Evolutionary conservation across 768 basidiomycete species (phyloP).

Genomic region (Phaeotremella skinneri): DNA sequence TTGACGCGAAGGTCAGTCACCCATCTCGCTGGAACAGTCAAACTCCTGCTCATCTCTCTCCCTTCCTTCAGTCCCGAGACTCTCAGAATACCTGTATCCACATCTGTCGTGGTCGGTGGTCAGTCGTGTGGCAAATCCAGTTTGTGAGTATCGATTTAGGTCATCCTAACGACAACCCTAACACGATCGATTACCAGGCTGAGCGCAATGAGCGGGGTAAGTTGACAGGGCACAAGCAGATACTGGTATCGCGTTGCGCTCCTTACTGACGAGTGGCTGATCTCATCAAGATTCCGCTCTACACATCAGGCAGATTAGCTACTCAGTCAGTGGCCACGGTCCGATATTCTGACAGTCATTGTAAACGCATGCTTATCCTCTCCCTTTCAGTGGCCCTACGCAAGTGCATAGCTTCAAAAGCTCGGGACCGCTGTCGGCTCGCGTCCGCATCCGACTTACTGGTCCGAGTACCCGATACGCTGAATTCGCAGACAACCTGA

Average conservation of each 20-base stretch:
- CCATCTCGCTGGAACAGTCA: neutral
- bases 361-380: neutral
- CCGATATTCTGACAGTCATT: neutral
- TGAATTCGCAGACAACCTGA: conserved; percentile 12
- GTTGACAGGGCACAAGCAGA: neutral
- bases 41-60: no score
- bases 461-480: neutral
- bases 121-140: conserved; percentile 32
- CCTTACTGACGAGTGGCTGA: conserved; percentile 1
- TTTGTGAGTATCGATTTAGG: conserved; percentile 14
- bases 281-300: conserved; percentile 14
- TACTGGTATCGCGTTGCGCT: neutral
- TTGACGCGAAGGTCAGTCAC: no score
- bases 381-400: conserved; percentile 21
- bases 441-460: conserved; percentile 14
- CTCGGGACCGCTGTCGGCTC: conserved; percentile 8
- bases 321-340: conserved; percentile 13
- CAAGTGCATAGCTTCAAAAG: conserved; percentile 15
- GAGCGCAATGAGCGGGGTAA: conserved; percentile 1
- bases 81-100: neutral
- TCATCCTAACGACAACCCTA: neutral
- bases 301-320: conserved; percentile 2
- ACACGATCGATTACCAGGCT: conserved; percentile 3
- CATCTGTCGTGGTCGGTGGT: conserved; percentile 20
- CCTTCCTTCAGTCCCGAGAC: neutral